These are phyloP conservation scores for Colletotrichum camelliae DNA, from an alignment of 2,329 filamentous ascomycete species.

Conservation along the genomic window DNA sequence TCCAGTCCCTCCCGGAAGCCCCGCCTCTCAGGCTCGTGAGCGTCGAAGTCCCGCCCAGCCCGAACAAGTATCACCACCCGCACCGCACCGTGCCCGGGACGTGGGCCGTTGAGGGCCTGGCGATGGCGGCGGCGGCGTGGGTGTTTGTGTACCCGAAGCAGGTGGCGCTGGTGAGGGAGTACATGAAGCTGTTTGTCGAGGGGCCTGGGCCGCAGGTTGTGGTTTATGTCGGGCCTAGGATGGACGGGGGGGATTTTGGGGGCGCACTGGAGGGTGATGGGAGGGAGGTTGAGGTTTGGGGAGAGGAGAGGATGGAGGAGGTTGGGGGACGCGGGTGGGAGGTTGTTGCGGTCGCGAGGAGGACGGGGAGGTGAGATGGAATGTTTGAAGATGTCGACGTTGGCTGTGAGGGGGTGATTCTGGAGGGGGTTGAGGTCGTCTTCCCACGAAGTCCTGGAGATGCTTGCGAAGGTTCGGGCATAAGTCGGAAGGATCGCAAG, in stretches of 20 bases:
- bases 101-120: constrained; percentile 31
- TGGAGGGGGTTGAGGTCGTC: too few relatives aligned
- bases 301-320: constrained; percentile 2
- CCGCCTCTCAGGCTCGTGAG: neutral
- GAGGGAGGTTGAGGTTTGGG: neutral
- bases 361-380: neutral
- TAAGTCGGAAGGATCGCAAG: neutral
- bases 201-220: neutral
- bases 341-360: neutral
- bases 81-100: constrained; percentile 34
- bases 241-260: constrained; percentile 10
- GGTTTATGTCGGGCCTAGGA: constrained; percentile 8
- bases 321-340: constrained; percentile 6
- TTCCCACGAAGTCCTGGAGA: neutral
- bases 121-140: constrained; percentile 28
- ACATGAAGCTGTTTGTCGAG: constrained; percentile 21
- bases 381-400: too few relatives aligned
- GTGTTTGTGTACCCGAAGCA: constrained; percentile 41
- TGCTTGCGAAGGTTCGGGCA: neutral
- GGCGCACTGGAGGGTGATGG: neutral
- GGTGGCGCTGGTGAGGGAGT: constrained; percentile 29
- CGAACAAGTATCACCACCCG: neutral
- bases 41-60: constrained; percentile 11
- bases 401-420: too few relatives aligned
- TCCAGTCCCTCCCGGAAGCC: constrained; percentile 17